These are phyloP conservation scores for Poteriospumella lacustris DNA, from an alignment of 108 stramenopile species.

Conservation along the genomic window DNA sequence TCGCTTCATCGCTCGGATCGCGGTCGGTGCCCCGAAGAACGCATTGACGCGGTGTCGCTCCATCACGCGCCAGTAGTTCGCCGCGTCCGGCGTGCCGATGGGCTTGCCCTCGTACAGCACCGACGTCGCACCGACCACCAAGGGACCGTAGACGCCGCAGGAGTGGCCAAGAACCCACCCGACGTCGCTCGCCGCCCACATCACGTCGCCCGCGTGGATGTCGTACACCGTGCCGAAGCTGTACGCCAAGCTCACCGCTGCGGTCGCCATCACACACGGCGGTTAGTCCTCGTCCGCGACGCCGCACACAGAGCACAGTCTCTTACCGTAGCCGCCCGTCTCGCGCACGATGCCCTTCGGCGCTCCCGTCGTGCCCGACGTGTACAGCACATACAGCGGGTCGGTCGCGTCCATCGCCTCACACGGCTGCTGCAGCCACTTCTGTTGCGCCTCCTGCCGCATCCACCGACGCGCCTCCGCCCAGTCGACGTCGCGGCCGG, in stretches of 20 bases:
- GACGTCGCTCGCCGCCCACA: slow-evolving; percentile 55
- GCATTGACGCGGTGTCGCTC: slow-evolving; percentile 60
- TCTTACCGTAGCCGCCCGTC: slow-evolving; percentile 66
- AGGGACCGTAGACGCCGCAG: slow-evolving; percentile 66
- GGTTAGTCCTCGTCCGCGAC: no score
- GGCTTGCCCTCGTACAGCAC: slow-evolving; percentile 75
- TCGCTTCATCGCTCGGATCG: slow-evolving; percentile 67
- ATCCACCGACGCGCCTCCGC: no score
- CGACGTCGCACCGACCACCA: slow-evolving; percentile 62
- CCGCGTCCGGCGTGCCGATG: slow-evolving; percentile 70
- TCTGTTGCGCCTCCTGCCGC: no score
- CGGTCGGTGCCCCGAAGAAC: slow-evolving; percentile 71
- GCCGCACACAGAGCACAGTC: no score
- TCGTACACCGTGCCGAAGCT: slow-evolving; percentile 60
- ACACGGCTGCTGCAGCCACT: no score
- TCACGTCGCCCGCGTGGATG: slow-evolving; percentile 60
- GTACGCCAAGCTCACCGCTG: slow-evolving; percentile 59
- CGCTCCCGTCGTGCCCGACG: slow-evolving; percentile 64
- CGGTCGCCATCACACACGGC: no score
- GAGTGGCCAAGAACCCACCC: slow-evolving; percentile 70
- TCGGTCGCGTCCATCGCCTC: slow-evolving; percentile 55
- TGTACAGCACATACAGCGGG: slow-evolving; percentile 66
- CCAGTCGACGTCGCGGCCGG: slow-evolving; percentile 50
- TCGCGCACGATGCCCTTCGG: slow-evolving; percentile 73
- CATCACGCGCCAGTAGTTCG: slow-evolving; percentile 65